Conservation (phyloP, 2,329 filamentous ascomycete genomes). For the Xylariaceae sp. region DNA sequence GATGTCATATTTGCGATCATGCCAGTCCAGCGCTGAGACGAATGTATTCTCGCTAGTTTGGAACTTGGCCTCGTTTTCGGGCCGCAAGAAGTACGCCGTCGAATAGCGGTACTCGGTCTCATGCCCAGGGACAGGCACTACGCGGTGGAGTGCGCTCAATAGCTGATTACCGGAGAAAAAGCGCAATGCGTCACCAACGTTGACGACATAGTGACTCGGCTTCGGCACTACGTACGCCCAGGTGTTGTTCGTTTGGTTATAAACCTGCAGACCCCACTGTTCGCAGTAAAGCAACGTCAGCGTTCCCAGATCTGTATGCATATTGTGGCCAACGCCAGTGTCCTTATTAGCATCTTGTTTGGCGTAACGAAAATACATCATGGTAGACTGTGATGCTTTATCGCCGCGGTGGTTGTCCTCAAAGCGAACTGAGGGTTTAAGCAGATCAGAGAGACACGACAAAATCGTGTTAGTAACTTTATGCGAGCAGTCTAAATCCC, state of each 20-base stretch:
- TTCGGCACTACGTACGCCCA: neutral
- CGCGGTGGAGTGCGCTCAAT: conserved; percentile 4
- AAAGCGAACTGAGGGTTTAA: neutral
- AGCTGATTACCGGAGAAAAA: conserved; percentile 10
- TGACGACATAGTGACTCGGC: conserved; percentile 13
- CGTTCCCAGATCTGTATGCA: neutral
- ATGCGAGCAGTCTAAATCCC: neutral
- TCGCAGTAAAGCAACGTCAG: neutral
- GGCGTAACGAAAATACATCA: neutral
- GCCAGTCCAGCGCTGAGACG: neutral
- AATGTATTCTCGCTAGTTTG: neutral
- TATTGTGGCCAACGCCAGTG: neutral
- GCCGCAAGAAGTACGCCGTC: conserved; percentile 15
- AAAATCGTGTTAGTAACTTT: neutral
- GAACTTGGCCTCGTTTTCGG: neutral
- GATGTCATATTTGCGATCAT: conserved; percentile 8
- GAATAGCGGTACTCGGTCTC: conserved; percentile 13
- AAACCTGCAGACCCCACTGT: neutral
- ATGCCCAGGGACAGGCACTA: conserved; percentile 4
- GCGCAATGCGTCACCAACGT: conserved; percentile 15
- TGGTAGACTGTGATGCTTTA: neutral
- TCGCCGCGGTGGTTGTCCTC: neutral
- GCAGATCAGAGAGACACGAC: neutral
- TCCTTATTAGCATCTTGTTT: neutral
- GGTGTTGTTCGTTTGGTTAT: neutral